phyloP scores from a whole-genome alignment of 129 eudicot genomes.

The Ambrosia trifida region DNA sequence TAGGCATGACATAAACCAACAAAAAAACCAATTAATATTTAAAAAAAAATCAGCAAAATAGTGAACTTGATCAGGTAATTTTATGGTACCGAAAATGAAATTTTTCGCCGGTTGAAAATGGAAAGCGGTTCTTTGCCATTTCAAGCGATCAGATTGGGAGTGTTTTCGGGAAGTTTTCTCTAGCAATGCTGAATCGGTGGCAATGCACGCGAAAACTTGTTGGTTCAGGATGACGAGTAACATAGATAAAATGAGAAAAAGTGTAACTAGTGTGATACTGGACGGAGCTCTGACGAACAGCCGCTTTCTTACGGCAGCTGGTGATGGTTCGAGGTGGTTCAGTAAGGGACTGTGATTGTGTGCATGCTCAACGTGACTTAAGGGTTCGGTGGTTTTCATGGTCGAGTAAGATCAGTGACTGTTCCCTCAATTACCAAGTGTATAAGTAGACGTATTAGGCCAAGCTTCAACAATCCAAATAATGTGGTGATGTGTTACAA shows the following conservation, averaged over 20 bases:
- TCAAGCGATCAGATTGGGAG: constrained; percentile 42
- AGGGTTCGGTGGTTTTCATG: constrained; percentile 32
- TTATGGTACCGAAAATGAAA: constrained; percentile 71
- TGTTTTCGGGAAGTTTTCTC: constrained; percentile 26
- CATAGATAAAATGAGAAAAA: constrained; percentile 24
- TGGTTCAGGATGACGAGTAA: constrained; percentile 20
- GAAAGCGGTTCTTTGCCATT: constrained; percentile 75
- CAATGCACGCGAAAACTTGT: not conserved
- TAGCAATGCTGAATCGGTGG: constrained; percentile 21
- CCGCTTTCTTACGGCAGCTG: constrained; percentile 21
- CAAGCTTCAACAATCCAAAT: not conserved
- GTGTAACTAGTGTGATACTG: constrained; percentile 31
- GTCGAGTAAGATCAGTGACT: not conserved
- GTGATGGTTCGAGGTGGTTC: constrained; percentile 28
- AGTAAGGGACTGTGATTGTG: constrained; percentile 40
- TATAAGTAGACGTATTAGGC: not conserved
- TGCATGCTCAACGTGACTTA: constrained; percentile 39
- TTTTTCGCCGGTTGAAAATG: constrained; percentile 86
- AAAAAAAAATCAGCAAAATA: not conserved
- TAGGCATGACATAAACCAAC: constrained; percentile 10
- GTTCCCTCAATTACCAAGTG: too few relatives aligned
- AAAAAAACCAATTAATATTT: not conserved
- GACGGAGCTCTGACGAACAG: constrained; percentile 29
- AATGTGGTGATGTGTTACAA: too few relatives aligned
- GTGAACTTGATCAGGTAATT: not conserved